These are phyloP conservation scores for Globisporangium yorkense DNA, from an alignment of 352 stramenopile species.

Conservation along the genomic window DNA sequence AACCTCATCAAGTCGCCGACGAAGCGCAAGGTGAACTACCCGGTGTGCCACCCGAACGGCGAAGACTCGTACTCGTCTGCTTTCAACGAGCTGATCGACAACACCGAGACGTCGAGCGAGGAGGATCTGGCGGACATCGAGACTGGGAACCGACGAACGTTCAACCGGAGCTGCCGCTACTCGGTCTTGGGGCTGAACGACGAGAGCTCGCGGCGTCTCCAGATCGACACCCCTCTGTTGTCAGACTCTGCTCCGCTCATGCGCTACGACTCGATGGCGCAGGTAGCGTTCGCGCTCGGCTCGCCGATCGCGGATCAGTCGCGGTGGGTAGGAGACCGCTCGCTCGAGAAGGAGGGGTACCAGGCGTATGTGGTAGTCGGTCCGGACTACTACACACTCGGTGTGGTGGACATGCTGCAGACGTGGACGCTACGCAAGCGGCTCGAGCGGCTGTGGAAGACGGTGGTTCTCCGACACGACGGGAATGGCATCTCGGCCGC, in stretches of 20 bases:
- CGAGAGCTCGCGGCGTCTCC: slow-evolving; percentile 21
- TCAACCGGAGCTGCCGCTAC: slow-evolving; percentile 65
- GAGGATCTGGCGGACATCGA: slow-evolving; percentile 56
- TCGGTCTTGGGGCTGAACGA: slow-evolving; percentile 55
- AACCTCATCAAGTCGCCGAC: slow-evolving; percentile 42
- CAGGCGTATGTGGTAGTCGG: slow-evolving; percentile 71
- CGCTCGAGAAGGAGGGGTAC: slow-evolving; percentile 60
- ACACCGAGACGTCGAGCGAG: slow-evolving; percentile 34
- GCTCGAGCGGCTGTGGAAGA: slow-evolving; percentile 83
- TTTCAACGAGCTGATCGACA: slow-evolving; percentile 22
- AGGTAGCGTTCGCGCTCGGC: slow-evolving; percentile 25
- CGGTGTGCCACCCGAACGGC: slow-evolving; percentile 57
- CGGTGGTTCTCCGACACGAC: slow-evolving; percentile 62
- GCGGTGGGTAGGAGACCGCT: slow-evolving; percentile 55
- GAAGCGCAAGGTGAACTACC: slow-evolving; percentile 68
- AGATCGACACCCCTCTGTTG: slow-evolving; percentile 45
- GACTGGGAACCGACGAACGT: slow-evolving; percentile 38
- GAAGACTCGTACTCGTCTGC: slow-evolving; percentile 38
- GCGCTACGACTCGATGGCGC: slow-evolving; percentile 50
- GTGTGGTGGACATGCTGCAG: slow-evolving; percentile 89
- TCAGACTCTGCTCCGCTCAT: slow-evolving; percentile 8
- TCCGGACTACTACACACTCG: slow-evolving; percentile 85
- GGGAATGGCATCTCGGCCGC: slow-evolving; percentile 72
- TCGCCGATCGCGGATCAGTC: slow-evolving; percentile 13
- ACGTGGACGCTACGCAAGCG: slow-evolving; percentile 84